Evolutionary conservation across 257 asterid species (phyloP).

Genomic region (Solanum chiquidenum): DNA sequence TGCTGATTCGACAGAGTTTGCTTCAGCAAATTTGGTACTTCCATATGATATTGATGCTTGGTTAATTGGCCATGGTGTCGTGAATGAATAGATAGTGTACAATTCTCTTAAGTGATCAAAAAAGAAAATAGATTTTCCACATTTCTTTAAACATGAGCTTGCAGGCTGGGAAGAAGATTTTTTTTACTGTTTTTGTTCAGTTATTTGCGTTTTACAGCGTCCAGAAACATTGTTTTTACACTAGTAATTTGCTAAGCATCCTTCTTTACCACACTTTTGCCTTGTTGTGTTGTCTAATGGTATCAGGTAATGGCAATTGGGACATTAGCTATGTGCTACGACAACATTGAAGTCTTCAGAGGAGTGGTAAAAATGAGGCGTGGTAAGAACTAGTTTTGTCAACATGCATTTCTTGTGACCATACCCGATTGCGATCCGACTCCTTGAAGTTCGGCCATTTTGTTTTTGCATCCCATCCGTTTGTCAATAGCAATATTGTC

Average conservation of each 20-base stretch:
- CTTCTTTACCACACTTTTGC: neutral
- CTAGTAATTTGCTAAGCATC: neutral
- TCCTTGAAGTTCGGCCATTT: neutral
- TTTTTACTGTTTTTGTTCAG: neutral
- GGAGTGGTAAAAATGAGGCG: slow-evolving; percentile 98
- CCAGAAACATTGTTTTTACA: neutral
- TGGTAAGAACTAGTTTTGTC: slow-evolving; percentile 41
- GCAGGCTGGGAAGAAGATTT: neutral
- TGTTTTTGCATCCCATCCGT: neutral
- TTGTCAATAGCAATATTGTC: neutral
- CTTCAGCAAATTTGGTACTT: neutral
- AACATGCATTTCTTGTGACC: neutral
- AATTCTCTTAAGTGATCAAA: neutral
- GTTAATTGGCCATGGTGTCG: neutral
- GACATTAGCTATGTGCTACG: slow-evolving; percentile 84
- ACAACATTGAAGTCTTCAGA: slow-evolving; percentile 83
- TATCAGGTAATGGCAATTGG: slow-evolving; percentile 95
- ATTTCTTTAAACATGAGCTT: neutral
- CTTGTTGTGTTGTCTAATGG: neutral
- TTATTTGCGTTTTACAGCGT: neutral
- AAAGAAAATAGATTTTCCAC: neutral
- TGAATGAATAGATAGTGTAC: neutral
- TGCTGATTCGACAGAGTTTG: neutral
- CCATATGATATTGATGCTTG: neutral
- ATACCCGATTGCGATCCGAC: neutral